Base-by-base conservation (phyloP, 23 red algal species). In the Gracilariopsis chorda region DNA sequence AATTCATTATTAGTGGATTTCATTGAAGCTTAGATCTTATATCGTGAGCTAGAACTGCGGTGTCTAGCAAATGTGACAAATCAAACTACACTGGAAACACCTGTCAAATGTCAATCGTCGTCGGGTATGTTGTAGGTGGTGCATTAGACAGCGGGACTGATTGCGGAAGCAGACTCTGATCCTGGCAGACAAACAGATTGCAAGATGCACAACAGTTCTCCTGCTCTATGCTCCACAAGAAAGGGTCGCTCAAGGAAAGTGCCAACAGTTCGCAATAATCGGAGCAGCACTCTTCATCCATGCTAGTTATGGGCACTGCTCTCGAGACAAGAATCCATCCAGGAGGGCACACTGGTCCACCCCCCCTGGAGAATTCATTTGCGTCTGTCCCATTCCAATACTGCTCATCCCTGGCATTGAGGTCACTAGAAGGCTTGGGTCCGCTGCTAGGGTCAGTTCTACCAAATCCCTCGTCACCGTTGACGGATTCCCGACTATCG, bases 151-250 rank as follows among this genome's bases (percentile, higher is more conserved):
- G 23, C 4, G 63, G 35, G 29, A 70, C 23, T n/a, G 33, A 39
- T 3, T 7, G 16, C 3, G 63, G 35, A n/a, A 70, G 63, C 33
- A 70, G 11, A 70, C 14, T 42, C 12, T 70, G 63, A 70, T 70
- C 34, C 33, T 39, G 34, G 63, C 63, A 70, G 34, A 70, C 63
- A 42, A 41, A 70, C 7, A 70, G 32, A 42, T 70, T 70, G 33
- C 63, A 70, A 37, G 19, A 19, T 34, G 3, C n/a, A 16, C 63
- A 70, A 28, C 63, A 70, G 29, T 42, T 41, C 29, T 70, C 63
- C 63, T 41, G 63, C 63, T 70, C 34, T 39, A 70, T 70, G 63
- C 63, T 28, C 63, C 63, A 70, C 5, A 70, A 37, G 33, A 70
- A 70, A 41, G 63, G 63, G 13, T 70, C 34, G 63, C 63, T 70